A percentile compares a stretch with the other conserved stretches of the same genome.
Conservation (phyloP, 2,329 filamentous ascomycete genomes). For the Aureobasidium sp. region DNA sequence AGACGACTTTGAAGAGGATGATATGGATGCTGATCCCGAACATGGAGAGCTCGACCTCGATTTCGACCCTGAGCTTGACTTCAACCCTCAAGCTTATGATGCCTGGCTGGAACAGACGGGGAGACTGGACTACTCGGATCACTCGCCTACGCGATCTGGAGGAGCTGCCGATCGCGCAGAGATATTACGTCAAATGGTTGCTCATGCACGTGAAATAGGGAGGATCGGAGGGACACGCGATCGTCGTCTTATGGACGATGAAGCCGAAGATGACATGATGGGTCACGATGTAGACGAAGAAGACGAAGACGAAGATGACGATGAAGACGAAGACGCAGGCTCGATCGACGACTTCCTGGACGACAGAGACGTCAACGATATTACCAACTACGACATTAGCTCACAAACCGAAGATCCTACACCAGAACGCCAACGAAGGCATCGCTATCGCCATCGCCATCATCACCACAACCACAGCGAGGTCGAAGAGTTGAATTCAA, state of each 20-base stretch:
- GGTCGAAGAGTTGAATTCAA: not conserved
- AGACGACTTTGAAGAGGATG: slow-evolving; percentile 36
- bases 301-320: slow-evolving; percentile 14
- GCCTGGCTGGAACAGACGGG: not conserved
- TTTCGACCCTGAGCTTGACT: not conserved
- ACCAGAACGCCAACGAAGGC: not conserved
- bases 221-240: too few species aligned
- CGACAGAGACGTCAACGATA: slow-evolving; percentile 19
- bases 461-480: not conserved
- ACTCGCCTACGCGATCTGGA: not conserved
- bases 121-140: not conserved
- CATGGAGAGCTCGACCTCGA: not conserved
- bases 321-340: slow-evolving; percentile 16
- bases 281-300: slow-evolving; percentile 17
- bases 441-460: not conserved
- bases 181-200: not conserved
- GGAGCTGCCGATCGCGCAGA: not conserved
- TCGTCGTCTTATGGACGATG: not conserved
- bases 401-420: not conserved
- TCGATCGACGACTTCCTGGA: slow-evolving; percentile 19
- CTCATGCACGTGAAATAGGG: not conserved
- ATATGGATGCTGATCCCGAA: slow-evolving; percentile 24
- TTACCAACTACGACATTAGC: not conserved
- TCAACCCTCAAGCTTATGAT: not conserved
- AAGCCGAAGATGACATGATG: not conserved